These are phyloP conservation scores for Solanum pimpinellifolium DNA, from an alignment of 257 asterid genomes.

Conservation along the genomic window DNA sequence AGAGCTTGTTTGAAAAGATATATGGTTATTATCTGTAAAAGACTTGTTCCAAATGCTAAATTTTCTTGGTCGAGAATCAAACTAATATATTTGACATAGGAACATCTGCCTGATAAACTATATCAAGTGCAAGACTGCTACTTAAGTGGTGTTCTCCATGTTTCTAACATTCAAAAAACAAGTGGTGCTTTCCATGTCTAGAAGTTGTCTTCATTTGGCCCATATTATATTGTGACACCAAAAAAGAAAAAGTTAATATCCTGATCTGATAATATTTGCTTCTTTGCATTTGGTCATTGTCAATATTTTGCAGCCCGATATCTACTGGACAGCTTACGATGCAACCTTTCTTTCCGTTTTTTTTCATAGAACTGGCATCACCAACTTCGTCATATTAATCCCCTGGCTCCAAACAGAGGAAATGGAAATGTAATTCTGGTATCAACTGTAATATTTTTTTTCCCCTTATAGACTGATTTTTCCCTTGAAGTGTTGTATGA, in stretches of 20 bases:
- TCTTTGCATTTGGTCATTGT: neutral
- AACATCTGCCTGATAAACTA: neutral
- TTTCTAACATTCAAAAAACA: neutral
- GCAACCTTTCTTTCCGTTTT: neutral
- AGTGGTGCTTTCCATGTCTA: neutral
- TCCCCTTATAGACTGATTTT: neutral
- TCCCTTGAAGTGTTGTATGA: neutral
- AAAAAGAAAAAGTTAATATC: neutral
- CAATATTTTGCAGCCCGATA: neutral
- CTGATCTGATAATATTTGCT: neutral
- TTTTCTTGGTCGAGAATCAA: neutral
- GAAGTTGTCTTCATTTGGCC: neutral
- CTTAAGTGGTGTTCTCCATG: neutral
- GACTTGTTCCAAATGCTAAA: neutral
- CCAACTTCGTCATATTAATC: neutral
- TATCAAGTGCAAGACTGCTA: neutral
- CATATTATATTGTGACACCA: neutral
- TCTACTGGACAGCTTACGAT: neutral
- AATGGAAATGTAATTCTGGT: neutral
- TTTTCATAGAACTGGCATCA: neutral
- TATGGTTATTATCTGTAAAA: neutral
- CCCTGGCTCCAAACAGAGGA: neutral
- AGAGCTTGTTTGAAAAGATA: neutral
- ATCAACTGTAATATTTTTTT: neutral
- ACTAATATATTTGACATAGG: neutral